Conservation (phyloP, 2,329 filamentous ascomycete genomes). For the Ciborinia camelliae region DNA sequence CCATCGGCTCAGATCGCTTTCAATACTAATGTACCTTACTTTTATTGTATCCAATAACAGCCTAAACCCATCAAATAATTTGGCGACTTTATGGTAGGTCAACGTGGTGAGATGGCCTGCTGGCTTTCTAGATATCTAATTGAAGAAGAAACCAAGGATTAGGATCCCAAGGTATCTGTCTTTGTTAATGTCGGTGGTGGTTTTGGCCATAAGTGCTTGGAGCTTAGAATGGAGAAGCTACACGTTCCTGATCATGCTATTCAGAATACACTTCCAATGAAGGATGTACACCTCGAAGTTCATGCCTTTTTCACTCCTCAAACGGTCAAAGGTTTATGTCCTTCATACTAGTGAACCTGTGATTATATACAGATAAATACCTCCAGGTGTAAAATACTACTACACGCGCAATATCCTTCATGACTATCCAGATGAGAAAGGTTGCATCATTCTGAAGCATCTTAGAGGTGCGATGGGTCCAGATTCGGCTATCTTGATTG, state of each 20-base stretch:
- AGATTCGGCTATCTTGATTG: slow-evolving; percentile 40
- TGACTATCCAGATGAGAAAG: slow-evolving; percentile 39
- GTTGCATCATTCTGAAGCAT: slow-evolving; percentile 16
- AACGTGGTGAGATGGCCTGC: slow-evolving; percentile 1
- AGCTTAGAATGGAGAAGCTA: slow-evolving; percentile 37
- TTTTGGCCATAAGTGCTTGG: slow-evolving; percentile 40
- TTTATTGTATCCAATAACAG: slow-evolving; percentile 4
- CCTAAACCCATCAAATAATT: background rate
- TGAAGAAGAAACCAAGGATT: slow-evolving; percentile 1
- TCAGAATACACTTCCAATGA: slow-evolving; percentile 24
- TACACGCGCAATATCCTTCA: slow-evolving; percentile 42
- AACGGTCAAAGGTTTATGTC: slow-evolving; percentile 28
- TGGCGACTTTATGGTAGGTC: background rate
- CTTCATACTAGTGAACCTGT: background rate
- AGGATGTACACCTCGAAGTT: slow-evolving; percentile 35
- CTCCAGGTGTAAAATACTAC: slow-evolving; percentile 34
- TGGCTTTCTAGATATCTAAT: slow-evolving; percentile 1
- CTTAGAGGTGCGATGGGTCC: background rate
- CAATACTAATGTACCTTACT: background rate
- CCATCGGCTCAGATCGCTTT: slow-evolving; percentile 1
- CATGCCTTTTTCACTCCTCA: slow-evolving; percentile 36
- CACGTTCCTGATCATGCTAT: slow-evolving; percentile 36
- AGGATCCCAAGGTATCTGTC: slow-evolving; percentile 23
- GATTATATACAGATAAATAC: background rate
- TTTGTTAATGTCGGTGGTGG: slow-evolving; percentile 44